phyloP scores from a whole-genome alignment of 305 asterid genomes.

The Fraxinus xanthoxyloides region DNA sequence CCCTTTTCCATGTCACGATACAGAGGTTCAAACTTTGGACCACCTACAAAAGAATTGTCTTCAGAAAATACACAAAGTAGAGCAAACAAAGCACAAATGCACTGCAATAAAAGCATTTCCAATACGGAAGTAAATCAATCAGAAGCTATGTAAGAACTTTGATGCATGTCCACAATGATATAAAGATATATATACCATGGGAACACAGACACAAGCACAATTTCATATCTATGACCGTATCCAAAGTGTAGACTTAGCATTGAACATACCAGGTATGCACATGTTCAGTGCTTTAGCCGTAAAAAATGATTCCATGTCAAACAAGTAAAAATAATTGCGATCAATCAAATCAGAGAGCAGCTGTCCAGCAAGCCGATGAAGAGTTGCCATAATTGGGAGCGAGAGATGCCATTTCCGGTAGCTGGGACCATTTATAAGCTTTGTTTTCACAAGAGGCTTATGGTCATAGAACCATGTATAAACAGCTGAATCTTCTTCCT shows the following conservation, averaged over 20 bases:
- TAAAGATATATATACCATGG: background rate
- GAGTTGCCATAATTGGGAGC: slow-evolving; percentile 97
- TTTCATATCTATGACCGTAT: background rate
- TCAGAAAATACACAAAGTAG: slow-evolving; percentile 11
- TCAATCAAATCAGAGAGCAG: slow-evolving; percentile 94
- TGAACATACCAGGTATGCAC: slow-evolving; percentile 91
- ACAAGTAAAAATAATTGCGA: slow-evolving; percentile 90
- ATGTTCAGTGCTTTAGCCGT: slow-evolving; percentile 97
- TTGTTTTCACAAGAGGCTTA: slow-evolving; percentile 93
- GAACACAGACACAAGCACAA: background rate
- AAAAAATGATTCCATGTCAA: slow-evolving; percentile 99
- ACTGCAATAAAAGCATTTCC: background rate
- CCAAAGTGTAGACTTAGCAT: background rate
- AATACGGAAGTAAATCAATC: background rate
- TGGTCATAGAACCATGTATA: slow-evolving; percentile 98
- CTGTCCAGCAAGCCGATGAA: slow-evolving; percentile 98
- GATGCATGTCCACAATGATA: background rate
- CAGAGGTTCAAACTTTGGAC: slow-evolving; percentile 97
- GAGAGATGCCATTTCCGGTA: slow-evolving; percentile 98
- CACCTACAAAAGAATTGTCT: slow-evolving; percentile 52
- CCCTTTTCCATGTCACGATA: slow-evolving; percentile 99
- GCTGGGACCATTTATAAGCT: slow-evolving; percentile 97
- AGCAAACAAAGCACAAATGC: background rate
- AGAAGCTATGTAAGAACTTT: background rate
- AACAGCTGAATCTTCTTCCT: slow-evolving; percentile 98